Base-by-base conservation (phyloP, 345 rosid genomes). In the Arabidopsis arenosa region DNA sequence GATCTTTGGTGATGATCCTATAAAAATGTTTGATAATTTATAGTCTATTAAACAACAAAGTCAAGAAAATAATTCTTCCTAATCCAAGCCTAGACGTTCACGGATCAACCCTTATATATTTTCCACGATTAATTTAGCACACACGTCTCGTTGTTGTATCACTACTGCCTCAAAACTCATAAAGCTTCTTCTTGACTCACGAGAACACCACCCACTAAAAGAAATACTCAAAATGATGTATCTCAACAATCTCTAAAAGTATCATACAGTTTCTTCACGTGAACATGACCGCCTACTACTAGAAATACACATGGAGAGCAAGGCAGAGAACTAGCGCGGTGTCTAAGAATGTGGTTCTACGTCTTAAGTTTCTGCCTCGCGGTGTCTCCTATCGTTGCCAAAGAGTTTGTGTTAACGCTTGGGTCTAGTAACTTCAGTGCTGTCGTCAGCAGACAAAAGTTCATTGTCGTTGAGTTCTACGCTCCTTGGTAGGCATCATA, bases 401-500 rank as follows among this genome's bases (percentile, higher is more conserved):
- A 17, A 49, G 54, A 49, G 54, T 49, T 17, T 1, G 54, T 18
- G 10, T 49, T 49, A 6, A 49, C 54, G 54, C 54, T 49, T 49
- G 54, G 54, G 2, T 49, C 54, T 18, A 28, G 12, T 12, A 49
- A 49, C 54, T 49, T 49, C 54, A 49, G 54, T 49, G 0, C 54
- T 49, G 54, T 49, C 28, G 5, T 49, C 28, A 17, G 54, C 28
- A 49, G 4, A 49, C 28, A 49, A 9, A 17, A 18, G 54, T 49
- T 49, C 54, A 49, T 49, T 18, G 28, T 49, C 54, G 54, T 49
- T 49, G 12, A 49, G 54, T 49, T 49, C 54, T 49, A 49, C 5
- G 28, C 28, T 8, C 54, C 54, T 49, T 17, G 54, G 54, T 49
- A 48, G 26, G 53, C 14, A 4, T 1, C 14, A 12, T 4, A 12